Base-by-base conservation (phyloP, 495 filamentous ascomycete genomes). In the Neurospora sp. region DNA sequence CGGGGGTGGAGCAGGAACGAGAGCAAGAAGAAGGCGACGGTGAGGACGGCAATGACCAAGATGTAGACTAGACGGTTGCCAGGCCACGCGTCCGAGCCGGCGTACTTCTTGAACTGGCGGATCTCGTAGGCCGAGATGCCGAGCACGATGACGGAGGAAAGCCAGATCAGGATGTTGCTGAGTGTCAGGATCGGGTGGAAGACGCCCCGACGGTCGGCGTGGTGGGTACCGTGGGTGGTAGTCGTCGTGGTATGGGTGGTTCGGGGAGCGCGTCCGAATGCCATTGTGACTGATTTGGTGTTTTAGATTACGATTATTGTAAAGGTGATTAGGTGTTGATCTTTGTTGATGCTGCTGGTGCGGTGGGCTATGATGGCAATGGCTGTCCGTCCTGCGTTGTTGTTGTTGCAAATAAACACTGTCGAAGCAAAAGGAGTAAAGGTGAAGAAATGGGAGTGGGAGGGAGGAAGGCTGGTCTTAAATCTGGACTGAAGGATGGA, bases 61-160 rank as follows among this genome's bases (percentile, higher is more conserved):
- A 85, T 82, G 79, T 87, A 90, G 76, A 87, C 85, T 46, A 88
- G 76, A 62, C 85, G 86, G 71, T 81, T 78, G 5, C 83, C 82
- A 23, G 83, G 81, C 44, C 77, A 78, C 39, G 77, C 75, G 27
- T 70, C 70, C 5, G 81, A 82, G 80, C 27, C 54, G 27, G 27
- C 27, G 54, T 66, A 66, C 14, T 66, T 66, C 23, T 66, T 66
- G 14, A 66, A 4, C 27, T 35, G 27, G 6, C 4, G 54, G 54
- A 89, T 86, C 73, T 87, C 86, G 80, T 85, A 89, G 27, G 88
- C 85, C 5, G 87, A 81, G 69, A 90, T 83, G 71, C 87, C 87
- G 84, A 90, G 85, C 12, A 89, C 88, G 73, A 90, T 90, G 59
- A 89, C 86, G 31, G 88, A 83, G 46, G 86, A 88, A 44, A 82